Evolutionary conservation across 768 basidiomycete genomes (phyloP).

Genomic region (Tremella fuciformis): DNA sequence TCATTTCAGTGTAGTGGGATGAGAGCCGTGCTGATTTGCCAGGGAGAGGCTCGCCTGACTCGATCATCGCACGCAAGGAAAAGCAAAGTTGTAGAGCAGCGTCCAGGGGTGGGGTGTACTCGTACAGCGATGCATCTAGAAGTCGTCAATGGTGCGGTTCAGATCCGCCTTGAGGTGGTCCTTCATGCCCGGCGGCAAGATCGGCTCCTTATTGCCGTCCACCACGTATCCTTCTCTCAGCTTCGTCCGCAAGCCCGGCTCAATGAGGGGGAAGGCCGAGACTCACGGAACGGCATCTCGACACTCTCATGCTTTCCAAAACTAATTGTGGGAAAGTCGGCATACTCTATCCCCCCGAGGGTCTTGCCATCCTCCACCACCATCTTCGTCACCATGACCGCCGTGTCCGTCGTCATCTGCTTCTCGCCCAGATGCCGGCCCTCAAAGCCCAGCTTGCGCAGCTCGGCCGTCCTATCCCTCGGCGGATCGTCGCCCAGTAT

Average conservation of each 20-base stretch:
- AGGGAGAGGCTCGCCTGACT: slow-evolving; percentile 14
- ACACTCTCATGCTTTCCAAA: slow-evolving; percentile 87
- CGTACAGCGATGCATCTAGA: slow-evolving; percentile 16
- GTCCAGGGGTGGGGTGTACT: too few species aligned
- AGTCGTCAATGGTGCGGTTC: slow-evolving; percentile 71
- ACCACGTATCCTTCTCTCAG: slow-evolving; percentile 57
- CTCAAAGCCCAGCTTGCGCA: slow-evolving; percentile 82
- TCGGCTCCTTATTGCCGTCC: slow-evolving; percentile 60
- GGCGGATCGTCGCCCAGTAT: slow-evolving; percentile 88
- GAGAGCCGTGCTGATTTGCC: background rate
- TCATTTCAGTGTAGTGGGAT: background rate
- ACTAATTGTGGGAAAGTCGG: slow-evolving; percentile 77
- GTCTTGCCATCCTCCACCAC: slow-evolving; percentile 71
- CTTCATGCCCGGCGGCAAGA: slow-evolving; percentile 85
- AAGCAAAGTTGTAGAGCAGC: background rate
- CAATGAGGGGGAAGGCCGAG: background rate
- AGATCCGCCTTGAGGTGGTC: slow-evolving; percentile 79
- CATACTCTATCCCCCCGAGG: slow-evolving; percentile 62
- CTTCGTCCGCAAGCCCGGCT: too few species aligned
- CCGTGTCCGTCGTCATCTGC: slow-evolving; percentile 99
- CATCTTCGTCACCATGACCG: slow-evolving; percentile 81
- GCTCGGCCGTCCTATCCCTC: slow-evolving; percentile 82
- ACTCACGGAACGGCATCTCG: slow-evolving; percentile 95
- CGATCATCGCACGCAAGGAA: background rate
- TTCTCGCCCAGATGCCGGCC: slow-evolving; percentile 76